Conservation (phyloP, 495 filamentous ascomycete genomes). For the Baudoinia panamericana region DNA sequence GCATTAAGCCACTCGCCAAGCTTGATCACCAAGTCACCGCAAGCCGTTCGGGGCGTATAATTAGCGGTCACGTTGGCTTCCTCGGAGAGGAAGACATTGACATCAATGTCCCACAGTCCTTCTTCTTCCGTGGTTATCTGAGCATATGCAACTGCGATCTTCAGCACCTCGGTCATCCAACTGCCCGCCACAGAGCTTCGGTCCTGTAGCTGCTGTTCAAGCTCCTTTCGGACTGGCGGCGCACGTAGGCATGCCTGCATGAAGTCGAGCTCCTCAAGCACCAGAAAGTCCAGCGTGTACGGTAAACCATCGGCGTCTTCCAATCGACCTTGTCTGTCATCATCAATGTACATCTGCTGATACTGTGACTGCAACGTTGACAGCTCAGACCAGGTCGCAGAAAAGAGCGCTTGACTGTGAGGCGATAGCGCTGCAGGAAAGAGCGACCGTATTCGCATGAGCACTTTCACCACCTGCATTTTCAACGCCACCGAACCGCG, state of each 20-base stretch:
- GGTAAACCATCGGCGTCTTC: slow-evolving; percentile 88
- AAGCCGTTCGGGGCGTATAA: slow-evolving; percentile 84
- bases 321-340: slow-evolving; percentile 71
- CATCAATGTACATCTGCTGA: slow-evolving; percentile 66
- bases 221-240: slow-evolving; percentile 69
- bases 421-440: slow-evolving; percentile 71
- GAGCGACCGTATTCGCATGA: slow-evolving; percentile 75
- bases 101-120: slow-evolving; percentile 88
- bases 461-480: slow-evolving; percentile 70
- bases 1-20: slow-evolving; percentile 76
- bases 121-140: slow-evolving; percentile 89
- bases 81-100: slow-evolving; percentile 87
- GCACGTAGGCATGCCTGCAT: slow-evolving; percentile 76
- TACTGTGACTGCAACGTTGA: slow-evolving; percentile 56
- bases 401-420: slow-evolving; percentile 68
- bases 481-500: slow-evolving; percentile 75
- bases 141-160: slow-evolving; percentile 69
- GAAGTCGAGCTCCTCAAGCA: slow-evolving; percentile 87
- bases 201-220: slow-evolving; percentile 53
- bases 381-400: slow-evolving; percentile 75
- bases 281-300: slow-evolving; percentile 85
- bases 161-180: slow-evolving; percentile 75
- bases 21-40: slow-evolving; percentile 81
- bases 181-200: slow-evolving; percentile 41
- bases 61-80: slow-evolving; percentile 93